Conservation (phyloP, 2,329 filamentous ascomycete genomes). For the Sporothrix mexicana region DNA sequence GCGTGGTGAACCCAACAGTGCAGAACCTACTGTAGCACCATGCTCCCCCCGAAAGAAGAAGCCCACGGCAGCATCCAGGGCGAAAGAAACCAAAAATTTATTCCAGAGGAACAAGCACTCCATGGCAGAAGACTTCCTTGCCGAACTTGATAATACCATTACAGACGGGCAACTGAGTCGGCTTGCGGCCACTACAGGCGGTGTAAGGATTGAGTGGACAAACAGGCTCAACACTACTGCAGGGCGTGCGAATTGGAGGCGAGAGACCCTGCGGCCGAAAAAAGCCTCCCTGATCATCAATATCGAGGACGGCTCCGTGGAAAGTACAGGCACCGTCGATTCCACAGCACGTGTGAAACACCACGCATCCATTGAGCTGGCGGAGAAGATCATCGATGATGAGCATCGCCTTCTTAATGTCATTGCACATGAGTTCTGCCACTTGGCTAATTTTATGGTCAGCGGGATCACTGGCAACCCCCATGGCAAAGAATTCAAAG, state of each 20-base stretch:
- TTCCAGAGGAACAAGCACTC: slow-evolving; percentile 68
- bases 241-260: slow-evolving; percentile 74
- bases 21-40: too few relatives aligned
- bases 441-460: slow-evolving; percentile 90
- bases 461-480: slow-evolving; percentile 52
- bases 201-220: slow-evolving; percentile 74
- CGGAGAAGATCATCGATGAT: slow-evolving; percentile 83
- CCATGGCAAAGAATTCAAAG: slow-evolving; percentile 41
- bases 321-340: neutral
- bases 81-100: slow-evolving; percentile 57
- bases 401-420: slow-evolving; percentile 82
- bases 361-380: slow-evolving; percentile 84
- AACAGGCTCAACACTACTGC: slow-evolving; percentile 82
- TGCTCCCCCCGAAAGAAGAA: slow-evolving; percentile 40
- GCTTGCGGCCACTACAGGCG: slow-evolving; percentile 68
- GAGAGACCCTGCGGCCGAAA: slow-evolving; percentile 57
- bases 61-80: slow-evolving; percentile 43
- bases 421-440: slow-evolving; percentile 95
- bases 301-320: slow-evolving; percentile 13
- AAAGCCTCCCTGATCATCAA: neutral
- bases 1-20: neutral
- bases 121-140: slow-evolving; percentile 68
- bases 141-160: slow-evolving; percentile 70
- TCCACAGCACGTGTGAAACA: slow-evolving; percentile 49
- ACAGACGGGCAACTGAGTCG: slow-evolving; percentile 63